Conservation (phyloP, 2,329 filamentous ascomycete species). For the Nothomitra cinnamomea region DNA sequence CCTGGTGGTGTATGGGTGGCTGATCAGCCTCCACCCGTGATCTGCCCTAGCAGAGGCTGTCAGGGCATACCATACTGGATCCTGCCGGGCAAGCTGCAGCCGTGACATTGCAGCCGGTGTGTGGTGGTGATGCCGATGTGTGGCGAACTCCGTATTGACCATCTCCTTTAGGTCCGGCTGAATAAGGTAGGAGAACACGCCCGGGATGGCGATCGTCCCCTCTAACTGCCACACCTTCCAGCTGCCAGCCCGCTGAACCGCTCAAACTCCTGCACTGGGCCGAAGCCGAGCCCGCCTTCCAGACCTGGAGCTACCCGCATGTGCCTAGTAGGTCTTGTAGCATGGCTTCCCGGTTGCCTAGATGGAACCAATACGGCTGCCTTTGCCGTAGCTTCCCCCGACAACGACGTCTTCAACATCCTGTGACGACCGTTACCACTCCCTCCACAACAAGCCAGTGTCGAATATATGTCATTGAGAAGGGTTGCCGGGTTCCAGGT, state of each 20-base stretch:
- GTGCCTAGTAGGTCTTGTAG: too few relatives aligned
- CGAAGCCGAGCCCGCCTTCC: too few relatives aligned
- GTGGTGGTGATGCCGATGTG: background rate
- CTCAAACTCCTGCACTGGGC: background rate
- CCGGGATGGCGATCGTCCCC: background rate
- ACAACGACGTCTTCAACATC: too few relatives aligned
- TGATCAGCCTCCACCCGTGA: slow-evolving; percentile 6
- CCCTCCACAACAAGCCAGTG: slow-evolving; percentile 20
- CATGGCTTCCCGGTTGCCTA: too few relatives aligned
- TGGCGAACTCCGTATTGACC: too few relatives aligned
- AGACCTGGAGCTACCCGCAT: too few relatives aligned
- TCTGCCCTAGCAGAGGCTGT: slow-evolving; percentile 6
- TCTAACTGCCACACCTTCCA: background rate
- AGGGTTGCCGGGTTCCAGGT: slow-evolving; percentile 13
- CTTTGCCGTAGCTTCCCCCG: background rate
- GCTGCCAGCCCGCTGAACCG: background rate
- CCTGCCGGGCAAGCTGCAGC: slow-evolving; percentile 5
- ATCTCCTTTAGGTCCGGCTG: background rate
- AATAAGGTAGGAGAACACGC: slow-evolving; percentile 1
- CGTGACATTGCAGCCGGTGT: background rate
- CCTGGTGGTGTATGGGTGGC: slow-evolving; percentile 9
- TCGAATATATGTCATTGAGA: slow-evolving; percentile 15
- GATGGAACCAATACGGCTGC: too few relatives aligned
- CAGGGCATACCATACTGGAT: slow-evolving; percentile 7
- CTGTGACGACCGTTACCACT: too few relatives aligned